Percentiles rank a stretch among this genome's conserved stretches.
phyloP scores from a whole-genome alignment of 768 basidiomycete species.

The Leucocoprinus leucothites region DNA sequence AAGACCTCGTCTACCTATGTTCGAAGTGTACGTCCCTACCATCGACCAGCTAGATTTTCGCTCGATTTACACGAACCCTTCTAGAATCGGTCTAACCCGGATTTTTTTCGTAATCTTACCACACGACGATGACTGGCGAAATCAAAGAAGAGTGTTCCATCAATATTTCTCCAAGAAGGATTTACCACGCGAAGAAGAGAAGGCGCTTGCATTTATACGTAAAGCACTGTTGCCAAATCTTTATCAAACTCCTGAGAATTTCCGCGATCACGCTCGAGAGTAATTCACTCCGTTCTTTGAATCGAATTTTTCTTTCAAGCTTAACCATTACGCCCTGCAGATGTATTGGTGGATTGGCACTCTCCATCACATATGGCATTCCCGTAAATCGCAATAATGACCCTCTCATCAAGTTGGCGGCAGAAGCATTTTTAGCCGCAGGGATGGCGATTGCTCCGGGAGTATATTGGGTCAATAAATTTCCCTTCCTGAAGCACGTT shows the following conservation, averaged over 20 bases:
- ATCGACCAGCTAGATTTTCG: not conserved
- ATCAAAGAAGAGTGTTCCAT: constrained; percentile 23
- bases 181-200: not conserved
- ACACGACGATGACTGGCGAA: constrained; percentile 23
- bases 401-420: not conserved
- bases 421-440: not conserved
- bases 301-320: too few species aligned
- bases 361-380: not conserved
- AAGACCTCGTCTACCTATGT: not conserved
- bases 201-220: constrained; percentile 5
- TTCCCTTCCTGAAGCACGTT: constrained; percentile 1
- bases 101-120: constrained; percentile 13
- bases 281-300: not conserved
- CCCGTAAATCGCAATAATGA: not conserved
- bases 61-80: not conserved
- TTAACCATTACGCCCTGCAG: not conserved
- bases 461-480: not conserved
- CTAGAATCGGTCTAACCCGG: constrained; percentile 5
- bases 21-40: constrained; percentile 10
- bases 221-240: constrained; percentile 4
- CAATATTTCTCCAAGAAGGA: constrained; percentile 18
- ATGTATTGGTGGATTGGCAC: not conserved
- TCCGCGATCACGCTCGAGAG: constrained; percentile 6
- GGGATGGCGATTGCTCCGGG: not conserved
- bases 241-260: constrained; percentile 1